Percentiles rank a stretch among this genome's conserved stretches.
These are phyloP conservation scores for Epichloe coenophiala DNA, from an alignment of 2,329 filamentous ascomycete species.

Conservation along the genomic window DNA sequence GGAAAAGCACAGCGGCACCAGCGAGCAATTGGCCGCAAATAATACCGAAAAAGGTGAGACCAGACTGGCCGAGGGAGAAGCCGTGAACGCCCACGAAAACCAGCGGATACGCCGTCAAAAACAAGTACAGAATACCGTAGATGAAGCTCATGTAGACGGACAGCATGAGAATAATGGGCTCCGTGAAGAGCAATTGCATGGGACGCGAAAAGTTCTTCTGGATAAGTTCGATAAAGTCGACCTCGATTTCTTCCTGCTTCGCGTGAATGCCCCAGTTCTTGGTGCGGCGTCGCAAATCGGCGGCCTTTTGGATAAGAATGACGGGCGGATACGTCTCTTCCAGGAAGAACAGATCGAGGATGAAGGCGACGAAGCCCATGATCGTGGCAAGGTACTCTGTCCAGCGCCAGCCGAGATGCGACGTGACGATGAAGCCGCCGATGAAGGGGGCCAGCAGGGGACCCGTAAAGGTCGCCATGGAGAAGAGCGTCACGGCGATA, in stretches of 20 bases:
- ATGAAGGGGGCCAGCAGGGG: slow-evolving; percentile 56
- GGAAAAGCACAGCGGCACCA: slow-evolving; percentile 46
- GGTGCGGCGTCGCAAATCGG: slow-evolving; percentile 47
- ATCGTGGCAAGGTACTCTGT: slow-evolving; percentile 51
- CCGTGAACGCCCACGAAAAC: slow-evolving; percentile 64
- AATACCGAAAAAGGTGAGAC: slow-evolving; percentile 79
- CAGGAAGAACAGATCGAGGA: slow-evolving; percentile 47
- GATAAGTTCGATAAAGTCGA: slow-evolving; percentile 49
- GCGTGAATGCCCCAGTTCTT: slow-evolving; percentile 60
- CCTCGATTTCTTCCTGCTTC: slow-evolving; percentile 58
- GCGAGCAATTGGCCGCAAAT: slow-evolving; percentile 58
- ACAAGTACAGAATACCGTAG: slow-evolving; percentile 70
- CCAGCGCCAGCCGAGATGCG: slow-evolving; percentile 59
- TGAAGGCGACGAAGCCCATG: slow-evolving; percentile 48
- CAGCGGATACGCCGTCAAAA: slow-evolving; percentile 72
- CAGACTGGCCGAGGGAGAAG: slow-evolving; percentile 55
- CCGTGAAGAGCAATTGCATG: slow-evolving; percentile 49
- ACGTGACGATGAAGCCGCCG: slow-evolving; percentile 52
- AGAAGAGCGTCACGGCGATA: slow-evolving; percentile 29
- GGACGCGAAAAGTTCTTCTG: slow-evolving; percentile 56
- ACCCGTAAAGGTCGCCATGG: slow-evolving; percentile 46
- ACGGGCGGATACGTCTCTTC: slow-evolving; percentile 58
- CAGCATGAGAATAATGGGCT: slow-evolving; percentile 55
- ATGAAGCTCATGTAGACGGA: slow-evolving; percentile 64
- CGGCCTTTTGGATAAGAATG: slow-evolving; percentile 47